Evolutionary conservation across 2,329 filamentous ascomycete genomes (phyloP), one percentile per base, ranked within the genome.

Genomic region (Claviceps maximensis): DNA sequence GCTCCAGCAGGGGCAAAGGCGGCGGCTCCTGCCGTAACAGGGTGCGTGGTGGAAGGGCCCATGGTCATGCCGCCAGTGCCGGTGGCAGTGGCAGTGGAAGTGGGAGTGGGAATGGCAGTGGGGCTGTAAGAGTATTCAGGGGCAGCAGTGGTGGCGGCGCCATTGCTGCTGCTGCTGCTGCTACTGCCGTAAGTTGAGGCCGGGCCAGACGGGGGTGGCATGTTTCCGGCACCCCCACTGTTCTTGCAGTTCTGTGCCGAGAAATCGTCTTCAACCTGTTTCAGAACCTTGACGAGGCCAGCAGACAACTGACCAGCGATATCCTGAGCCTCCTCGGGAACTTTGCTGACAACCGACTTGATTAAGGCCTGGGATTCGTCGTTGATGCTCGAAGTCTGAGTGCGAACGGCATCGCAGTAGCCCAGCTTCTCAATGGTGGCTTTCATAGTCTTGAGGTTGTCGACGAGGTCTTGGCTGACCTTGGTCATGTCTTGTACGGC

Each of bases 181-280:
- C 38, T 21, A 33, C 7, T 2, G 10, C n/a, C 36, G 1, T 5
- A 6, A 2, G 36, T 7, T 7, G 47, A 40, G 23, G 33, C 19
- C 3, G 33, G 3, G 36, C n/a, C n/a, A n/a, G n/a, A 5, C 29
- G 10, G 29, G 29, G 10, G 29, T 31, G 29, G 36, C 27, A 29
- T 29, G 27, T 29, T 19, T 12, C 12, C 36, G 40, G 52, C 54
- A 9, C 53, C 57, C 9, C 50, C 44, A 36, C 46, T 51, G 50
- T 60, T 58, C 53, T 59, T 60, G 55, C 63, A 65, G 60, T 63
- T 65, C n/a, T 57, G 57, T 3, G 57, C 38, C n/a, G 55, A 56
- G 46, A 65, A 65, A 44, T 54, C 50, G 31, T 51, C 54, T 50
- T 62, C 57, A 19, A 56, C 53, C 5, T 58, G 54, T 36, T 50